These are phyloP conservation scores for Microthlaspi erraticum DNA, from an alignment of 345 rosid genomes.

Conservation along the genomic window DNA sequence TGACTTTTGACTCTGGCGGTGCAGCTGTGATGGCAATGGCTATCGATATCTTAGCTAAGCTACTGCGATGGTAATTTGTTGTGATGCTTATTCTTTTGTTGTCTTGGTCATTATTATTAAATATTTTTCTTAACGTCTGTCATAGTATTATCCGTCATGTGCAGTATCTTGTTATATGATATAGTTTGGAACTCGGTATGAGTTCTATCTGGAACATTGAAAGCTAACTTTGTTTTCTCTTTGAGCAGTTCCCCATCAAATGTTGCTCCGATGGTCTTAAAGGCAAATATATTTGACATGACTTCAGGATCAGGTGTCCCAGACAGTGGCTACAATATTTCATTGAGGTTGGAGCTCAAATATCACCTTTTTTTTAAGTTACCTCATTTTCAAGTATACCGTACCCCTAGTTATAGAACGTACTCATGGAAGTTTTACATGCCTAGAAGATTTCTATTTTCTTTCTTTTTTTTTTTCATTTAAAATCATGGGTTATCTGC, in stretches of 20 bases:
- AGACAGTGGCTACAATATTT: conserved; percentile 52
- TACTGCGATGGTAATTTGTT: conserved; percentile 72
- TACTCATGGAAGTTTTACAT: conserved; percentile 17
- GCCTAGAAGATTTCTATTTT: background rate
- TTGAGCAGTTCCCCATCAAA: conserved; percentile 70
- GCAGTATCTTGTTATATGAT: conserved; percentile 19
- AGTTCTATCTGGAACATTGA: conserved; percentile 14
- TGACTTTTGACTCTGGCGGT: conserved; percentile 57
- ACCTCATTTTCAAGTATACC: conserved; percentile 19
- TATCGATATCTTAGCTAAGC: conserved; percentile 70
- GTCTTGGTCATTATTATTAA: conserved; percentile 8
- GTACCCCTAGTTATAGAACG: conserved; percentile 18
- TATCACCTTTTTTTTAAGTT: conserved; percentile 24
- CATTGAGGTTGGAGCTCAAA: conserved; percentile 61
- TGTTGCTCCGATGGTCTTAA: conserved; percentile 64
- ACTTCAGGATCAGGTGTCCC: conserved; percentile 54
- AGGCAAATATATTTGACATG: conserved; percentile 69
- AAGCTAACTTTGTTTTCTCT: conserved; percentile 27
- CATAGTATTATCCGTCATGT: conserved; percentile 4
- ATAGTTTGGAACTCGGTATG: conserved; percentile 22
- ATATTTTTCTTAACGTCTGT: conserved; percentile 17
- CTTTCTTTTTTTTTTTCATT: background rate
- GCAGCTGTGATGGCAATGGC: conserved; percentile 78
- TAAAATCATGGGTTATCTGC: background rate
- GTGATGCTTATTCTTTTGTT: conserved; percentile 18